Evolutionary conservation across 768 basidiomycete genomes (phyloP).

Genomic region (Termitomyces sp.): DNA sequence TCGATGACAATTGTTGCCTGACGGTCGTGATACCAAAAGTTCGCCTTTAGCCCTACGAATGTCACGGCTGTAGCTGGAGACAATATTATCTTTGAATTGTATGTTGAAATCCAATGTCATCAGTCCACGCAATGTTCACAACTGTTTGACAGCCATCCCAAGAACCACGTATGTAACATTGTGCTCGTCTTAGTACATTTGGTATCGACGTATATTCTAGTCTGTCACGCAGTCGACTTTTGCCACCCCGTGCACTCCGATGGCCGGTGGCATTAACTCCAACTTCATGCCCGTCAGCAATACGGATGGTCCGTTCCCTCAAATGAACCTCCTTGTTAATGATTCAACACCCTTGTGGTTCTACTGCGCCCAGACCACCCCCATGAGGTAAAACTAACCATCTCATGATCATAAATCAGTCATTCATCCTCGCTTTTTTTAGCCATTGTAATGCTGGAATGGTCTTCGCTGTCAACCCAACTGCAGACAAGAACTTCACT

Average conservation of each 20-base stretch:
- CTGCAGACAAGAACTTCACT: constrained; percentile 40
- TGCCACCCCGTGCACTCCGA: constrained; percentile 42
- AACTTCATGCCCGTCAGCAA: constrained; percentile 47
- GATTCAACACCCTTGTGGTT: constrained; percentile 55
- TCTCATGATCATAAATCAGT: neutral
- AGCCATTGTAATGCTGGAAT: constrained; percentile 53
- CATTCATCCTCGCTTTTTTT: neutral
- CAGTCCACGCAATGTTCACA: neutral
- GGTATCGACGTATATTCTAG: constrained; percentile 21
- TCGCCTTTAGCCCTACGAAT: constrained; percentile 34
- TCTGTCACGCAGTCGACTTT: constrained; percentile 63
- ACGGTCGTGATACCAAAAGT: constrained; percentile 16
- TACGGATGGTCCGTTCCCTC: constrained; percentile 3
- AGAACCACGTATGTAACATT: constrained; percentile 34
- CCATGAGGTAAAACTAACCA: constrained; percentile 17
- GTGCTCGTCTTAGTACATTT: neutral
- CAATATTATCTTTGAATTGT: constrained; percentile 53
- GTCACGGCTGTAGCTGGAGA: constrained; percentile 44
- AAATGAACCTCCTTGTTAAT: constrained; percentile 35
- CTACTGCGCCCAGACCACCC: constrained; percentile 49
- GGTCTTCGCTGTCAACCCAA: constrained; percentile 61
- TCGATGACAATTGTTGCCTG: neutral
- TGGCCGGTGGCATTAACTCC: constrained; percentile 44
- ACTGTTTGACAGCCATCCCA: constrained; percentile 26
- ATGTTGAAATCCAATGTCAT: constrained; percentile 13